Evolutionary conservation across 345 rosid species (phyloP).

Genomic region (Corchorus olitorius): DNA sequence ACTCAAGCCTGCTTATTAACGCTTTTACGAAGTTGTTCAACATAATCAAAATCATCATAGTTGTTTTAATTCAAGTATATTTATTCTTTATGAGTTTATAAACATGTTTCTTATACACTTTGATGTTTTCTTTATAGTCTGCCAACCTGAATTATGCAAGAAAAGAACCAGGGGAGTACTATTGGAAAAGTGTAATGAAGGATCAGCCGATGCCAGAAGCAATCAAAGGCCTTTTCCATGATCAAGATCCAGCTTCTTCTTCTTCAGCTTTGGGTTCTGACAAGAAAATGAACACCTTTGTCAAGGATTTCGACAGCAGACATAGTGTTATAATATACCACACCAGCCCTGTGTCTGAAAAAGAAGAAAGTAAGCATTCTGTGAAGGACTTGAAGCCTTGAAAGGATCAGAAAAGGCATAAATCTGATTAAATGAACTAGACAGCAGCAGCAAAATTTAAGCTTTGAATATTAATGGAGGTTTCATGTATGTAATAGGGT

Average conservation of each 20-base stretch:
- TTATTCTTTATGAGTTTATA: too few species aligned
- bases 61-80: too few species aligned
- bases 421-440: constrained; percentile 2
- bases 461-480: background rate
- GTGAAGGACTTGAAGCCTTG: constrained; percentile 1
- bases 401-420: background rate
- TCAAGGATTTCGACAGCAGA: constrained; percentile 13
- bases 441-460: background rate
- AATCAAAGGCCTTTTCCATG: constrained; percentile 15
- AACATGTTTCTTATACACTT: background rate
- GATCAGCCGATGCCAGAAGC: constrained; percentile 6
- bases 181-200: too few species aligned
- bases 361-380: background rate
- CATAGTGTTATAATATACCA: constrained; percentile 17
- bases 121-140: background rate
- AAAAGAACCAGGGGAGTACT: too few species aligned
- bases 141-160: too few species aligned
- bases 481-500: background rate
- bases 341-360: background rate
- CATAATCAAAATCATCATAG: too few species aligned
- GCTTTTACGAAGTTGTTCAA: too few species aligned
- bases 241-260: background rate
- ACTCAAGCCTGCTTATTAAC: too few species aligned
- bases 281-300: constrained; percentile 14
- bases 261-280: constrained; percentile 6